Base-by-base conservation (phyloP, 805 yeast species). In the Pichia gijzeniarum region DNA sequence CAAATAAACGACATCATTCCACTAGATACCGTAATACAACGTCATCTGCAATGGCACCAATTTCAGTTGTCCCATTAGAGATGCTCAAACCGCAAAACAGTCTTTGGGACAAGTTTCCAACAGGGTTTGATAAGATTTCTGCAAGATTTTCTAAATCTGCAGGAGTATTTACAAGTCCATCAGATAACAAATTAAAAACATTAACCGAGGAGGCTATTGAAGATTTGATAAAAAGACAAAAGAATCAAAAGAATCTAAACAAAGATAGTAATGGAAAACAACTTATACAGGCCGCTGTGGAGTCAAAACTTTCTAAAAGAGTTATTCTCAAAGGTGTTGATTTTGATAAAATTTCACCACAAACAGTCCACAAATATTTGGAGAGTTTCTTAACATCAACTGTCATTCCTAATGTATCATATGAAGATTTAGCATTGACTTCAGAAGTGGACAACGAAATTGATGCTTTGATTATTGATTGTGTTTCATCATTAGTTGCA, bases 121-220 rank as follows among this genome's bases (percentile, higher is more conserved):
- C 36, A 1, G 91, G 87, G 0, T 83, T 83, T 58, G 93, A 85
- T 56, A 74, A 76, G 6, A 79, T 84, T 1, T 74, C 85, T 1
- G 84, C 93, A 0, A 85, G 80, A 49, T 70, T 82, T 48, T 95
- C 93, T 5, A 88, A 87, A 55, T 65, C 84, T 16, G 76, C 87
- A 1, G 95, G 95, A 0, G 61, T 85, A 2, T 88, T 87, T 55
- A 87, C 90, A 2, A 67, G 76, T 16, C 91, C 93, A 1, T 27
- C 36, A 2, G 89, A 89, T 34, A 61, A 32, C 16, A 17, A 16
- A 19, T 20, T 38, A n/a, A 40, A 37, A 12, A 18, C n/a, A 20
- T 22, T 42, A 3, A 28, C n/a, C 2, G 45, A 43, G 14, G 47
- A 40, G 8, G 38, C 39, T 8, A 48, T 45, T 17, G 20, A 31